Conservation (phyloP, 2,329 filamentous ascomycete species). For the Aspergillus eucalypticola region DNA sequence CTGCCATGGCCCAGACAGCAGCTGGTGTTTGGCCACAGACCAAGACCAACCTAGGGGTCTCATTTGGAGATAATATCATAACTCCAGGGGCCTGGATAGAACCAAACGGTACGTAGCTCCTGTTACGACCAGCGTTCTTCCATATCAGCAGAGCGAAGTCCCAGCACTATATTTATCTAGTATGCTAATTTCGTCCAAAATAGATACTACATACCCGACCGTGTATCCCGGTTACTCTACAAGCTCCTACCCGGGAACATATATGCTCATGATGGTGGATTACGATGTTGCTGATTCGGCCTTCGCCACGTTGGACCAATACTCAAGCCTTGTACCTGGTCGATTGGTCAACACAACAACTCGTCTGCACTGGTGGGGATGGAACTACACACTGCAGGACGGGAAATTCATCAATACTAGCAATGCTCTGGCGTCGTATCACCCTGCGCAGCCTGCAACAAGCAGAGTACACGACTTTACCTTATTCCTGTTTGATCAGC, state of each 20-base stretch:
- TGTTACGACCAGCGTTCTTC: too few relatives aligned
- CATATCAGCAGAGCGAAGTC: too few relatives aligned
- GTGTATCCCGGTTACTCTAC: background rate
- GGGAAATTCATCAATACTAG: background rate
- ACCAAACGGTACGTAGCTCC: background rate
- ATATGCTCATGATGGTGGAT: background rate
- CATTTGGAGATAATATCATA: background rate
- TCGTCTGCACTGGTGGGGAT: constrained; percentile 1
- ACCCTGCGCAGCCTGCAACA: background rate
- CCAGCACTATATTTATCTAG: background rate
- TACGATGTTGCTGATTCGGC: background rate
- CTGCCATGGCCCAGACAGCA: background rate
- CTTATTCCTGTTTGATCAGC: background rate
- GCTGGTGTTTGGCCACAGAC: background rate
- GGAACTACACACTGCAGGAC: background rate
- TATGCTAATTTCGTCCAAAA: background rate
- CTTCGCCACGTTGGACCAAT: background rate
- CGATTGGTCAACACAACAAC: background rate
- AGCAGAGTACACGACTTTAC: background rate
- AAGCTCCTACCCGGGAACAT: background rate
- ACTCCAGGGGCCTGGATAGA: background rate
- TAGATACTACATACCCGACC: background rate
- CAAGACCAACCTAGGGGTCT: background rate
- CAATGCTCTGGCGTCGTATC: background rate
- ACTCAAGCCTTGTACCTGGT: background rate